Evolutionary conservation across 2,329 filamentous ascomycete species (phyloP).

Genomic region (Capronia epimyces): DNA sequence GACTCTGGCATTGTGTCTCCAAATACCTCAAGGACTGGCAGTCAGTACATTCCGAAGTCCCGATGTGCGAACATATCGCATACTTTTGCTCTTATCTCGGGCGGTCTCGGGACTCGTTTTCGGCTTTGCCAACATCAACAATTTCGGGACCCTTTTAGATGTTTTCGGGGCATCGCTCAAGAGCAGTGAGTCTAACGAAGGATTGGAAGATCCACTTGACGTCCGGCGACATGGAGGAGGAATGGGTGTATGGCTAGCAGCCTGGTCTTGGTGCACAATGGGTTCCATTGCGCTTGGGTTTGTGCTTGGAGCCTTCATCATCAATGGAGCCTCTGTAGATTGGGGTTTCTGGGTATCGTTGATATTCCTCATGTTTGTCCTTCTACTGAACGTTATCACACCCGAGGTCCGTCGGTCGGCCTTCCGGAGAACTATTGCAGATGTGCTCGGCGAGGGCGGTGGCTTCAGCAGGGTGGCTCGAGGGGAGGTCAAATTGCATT

Average conservation of each 20-base stretch:
- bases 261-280: conserved; percentile 73
- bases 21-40: conserved; percentile 69
- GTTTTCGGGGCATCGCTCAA: conserved; percentile 72
- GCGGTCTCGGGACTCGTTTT: conserved; percentile 62
- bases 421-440: conserved; percentile 62
- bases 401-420: conserved; percentile 67
- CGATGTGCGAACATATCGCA: conserved; percentile 52
- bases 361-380: conserved; percentile 58
- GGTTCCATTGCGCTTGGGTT: conserved; percentile 68
- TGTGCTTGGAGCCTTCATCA: conserved; percentile 63
- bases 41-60: conserved; percentile 55
- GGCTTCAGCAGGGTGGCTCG: conserved; percentile 51
- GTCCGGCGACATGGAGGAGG: conserved; percentile 69
- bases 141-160: conserved; percentile 64
- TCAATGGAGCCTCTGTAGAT: conserved; percentile 57
- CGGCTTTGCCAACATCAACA: conserved; percentile 73
- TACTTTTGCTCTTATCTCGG: conserved; percentile 58
- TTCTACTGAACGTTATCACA: conserved; percentile 64
- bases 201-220: conserved; percentile 62
- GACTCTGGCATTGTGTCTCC: conserved; percentile 62
- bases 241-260: conserved; percentile 71
- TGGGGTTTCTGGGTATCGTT: conserved; percentile 75
- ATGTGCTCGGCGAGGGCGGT: conserved; percentile 43
- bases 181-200: conserved; percentile 66
- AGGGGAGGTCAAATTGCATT: conserved; percentile 72